phyloP scores from a whole-genome alignment of 139 green algal species.

The Chlorella ohadii region DNA sequence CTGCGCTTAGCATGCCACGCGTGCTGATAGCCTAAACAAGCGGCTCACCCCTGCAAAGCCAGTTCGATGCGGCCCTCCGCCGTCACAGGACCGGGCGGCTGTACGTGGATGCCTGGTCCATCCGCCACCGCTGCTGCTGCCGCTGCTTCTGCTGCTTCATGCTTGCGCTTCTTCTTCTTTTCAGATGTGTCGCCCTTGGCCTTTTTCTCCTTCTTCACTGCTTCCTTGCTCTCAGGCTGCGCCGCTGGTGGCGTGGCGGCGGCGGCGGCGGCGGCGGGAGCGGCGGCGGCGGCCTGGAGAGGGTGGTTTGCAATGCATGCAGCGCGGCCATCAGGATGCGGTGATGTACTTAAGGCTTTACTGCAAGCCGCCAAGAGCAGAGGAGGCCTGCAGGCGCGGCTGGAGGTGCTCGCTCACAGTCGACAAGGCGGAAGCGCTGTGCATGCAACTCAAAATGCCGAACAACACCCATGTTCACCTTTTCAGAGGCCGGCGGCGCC shows the following conservation, averaged over 20 bases:
- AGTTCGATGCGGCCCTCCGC: neutral
- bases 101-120: neutral
- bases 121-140: neutral
- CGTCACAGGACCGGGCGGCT: neutral
- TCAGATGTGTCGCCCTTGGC: neutral
- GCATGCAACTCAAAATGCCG: too few species aligned
- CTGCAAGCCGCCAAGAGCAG: too few species aligned
- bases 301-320: too few species aligned
- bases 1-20: too few species aligned
- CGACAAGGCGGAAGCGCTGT: too few species aligned
- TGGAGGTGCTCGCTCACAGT: too few species aligned
- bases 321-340: too few species aligned
- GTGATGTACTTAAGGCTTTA: too few species aligned
- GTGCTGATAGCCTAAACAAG: neutral
- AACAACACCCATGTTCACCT: neutral
- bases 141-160: neutral
- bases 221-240: neutral
- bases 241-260: neutral
- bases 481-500: too few species aligned
- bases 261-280: neutral
- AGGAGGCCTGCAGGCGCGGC: too few species aligned
- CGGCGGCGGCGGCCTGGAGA: too few species aligned
- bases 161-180: slow-evolving; percentile 25
- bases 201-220: slow-evolving; percentile 1
- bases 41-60: too few species aligned